Evolutionary conservation across 768 basidiomycete genomes (phyloP), one percentile per base, ranked within the genome.

Genomic region (Leccinellum albellum): DNA sequence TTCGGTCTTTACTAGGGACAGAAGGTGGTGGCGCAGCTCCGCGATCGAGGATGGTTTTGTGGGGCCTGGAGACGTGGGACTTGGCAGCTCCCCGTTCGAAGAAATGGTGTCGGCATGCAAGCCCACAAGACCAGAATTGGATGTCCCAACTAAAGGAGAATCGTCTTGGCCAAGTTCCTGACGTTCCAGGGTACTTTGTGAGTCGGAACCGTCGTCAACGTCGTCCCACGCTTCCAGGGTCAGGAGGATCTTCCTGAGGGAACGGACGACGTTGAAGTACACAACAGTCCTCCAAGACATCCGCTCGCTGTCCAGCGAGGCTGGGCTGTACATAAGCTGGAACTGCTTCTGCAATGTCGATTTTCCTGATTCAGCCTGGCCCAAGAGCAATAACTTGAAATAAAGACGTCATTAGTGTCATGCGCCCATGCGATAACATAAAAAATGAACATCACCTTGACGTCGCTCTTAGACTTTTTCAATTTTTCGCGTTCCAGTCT

Each of bases 281-380:
- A 89, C 82, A 62, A 89, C 76, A 13, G 83, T 85, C 55, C 84
- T 80, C 88, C 88, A 89, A 47, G 86, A 87, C 50, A 79, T 71
- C 20, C 87, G 84, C 64, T 89, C 87, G 57, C 79, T 78, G 57
- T 89, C 86, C 42, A 89, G 74, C 42, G 85, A 83, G 58, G 78
- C 80, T 9, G 87, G 89, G 57, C 81, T 84, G 71, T 90, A 90
- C 83, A 90, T 88, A 63, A 91, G 81, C 69, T 89, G 88, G 63
- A 87, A 89, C 66, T 88, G 88, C 67, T 88, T 88, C 71, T 87
- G 86, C 48, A 89, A 78, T 4, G 87, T 88, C 31, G 85, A 85
- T 67, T 89, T 89, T 63, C 87, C 87, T 48, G 85, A 88, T 75
- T 89, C 88, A 37, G 88, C 87, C 64, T 89, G 88, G 37, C 88